phyloP scores from a whole-genome alignment of 768 basidiomycete genomes.

The Tricholoma sp. region DNA sequence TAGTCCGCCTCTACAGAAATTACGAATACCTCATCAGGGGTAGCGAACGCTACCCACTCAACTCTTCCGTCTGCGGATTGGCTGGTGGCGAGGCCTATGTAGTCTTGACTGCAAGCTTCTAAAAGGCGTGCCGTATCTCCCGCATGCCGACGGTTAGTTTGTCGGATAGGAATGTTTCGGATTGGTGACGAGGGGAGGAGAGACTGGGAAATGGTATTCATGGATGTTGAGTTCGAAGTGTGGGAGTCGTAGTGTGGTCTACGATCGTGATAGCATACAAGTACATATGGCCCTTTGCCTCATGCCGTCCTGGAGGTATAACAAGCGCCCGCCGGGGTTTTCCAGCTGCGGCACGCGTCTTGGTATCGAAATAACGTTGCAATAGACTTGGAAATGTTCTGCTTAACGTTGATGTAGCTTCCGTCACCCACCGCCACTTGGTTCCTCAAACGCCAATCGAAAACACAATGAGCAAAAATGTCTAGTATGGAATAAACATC shows the following conservation, averaged over 20 bases:
- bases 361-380: neutral
- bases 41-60: slow-evolving; percentile 12
- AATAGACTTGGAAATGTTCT: neutral
- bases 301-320: neutral
- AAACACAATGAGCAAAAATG: neutral
- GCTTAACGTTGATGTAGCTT: neutral
- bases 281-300: neutral
- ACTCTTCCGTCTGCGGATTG: slow-evolving; percentile 2
- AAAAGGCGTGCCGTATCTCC: slow-evolving; percentile 5
- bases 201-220: slow-evolving; percentile 7
- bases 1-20: slow-evolving; percentile 2
- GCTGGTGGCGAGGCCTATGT: slow-evolving; percentile 9
- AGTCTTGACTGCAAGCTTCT: neutral
- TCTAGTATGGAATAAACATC: neutral
- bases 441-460: neutral
- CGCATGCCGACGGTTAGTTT: slow-evolving; percentile 10
- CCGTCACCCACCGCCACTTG: too few relatives aligned
- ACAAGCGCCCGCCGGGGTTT: neutral
- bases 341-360: neutral
- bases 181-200: neutral
- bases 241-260: neutral
- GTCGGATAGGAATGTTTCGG: slow-evolving; percentile 3
- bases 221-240: neutral
- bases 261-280: neutral
- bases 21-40: slow-evolving; percentile 4